Conservation (phyloP, 2,329 filamentous ascomycete genomes). For the Fusarium sp. region DNA sequence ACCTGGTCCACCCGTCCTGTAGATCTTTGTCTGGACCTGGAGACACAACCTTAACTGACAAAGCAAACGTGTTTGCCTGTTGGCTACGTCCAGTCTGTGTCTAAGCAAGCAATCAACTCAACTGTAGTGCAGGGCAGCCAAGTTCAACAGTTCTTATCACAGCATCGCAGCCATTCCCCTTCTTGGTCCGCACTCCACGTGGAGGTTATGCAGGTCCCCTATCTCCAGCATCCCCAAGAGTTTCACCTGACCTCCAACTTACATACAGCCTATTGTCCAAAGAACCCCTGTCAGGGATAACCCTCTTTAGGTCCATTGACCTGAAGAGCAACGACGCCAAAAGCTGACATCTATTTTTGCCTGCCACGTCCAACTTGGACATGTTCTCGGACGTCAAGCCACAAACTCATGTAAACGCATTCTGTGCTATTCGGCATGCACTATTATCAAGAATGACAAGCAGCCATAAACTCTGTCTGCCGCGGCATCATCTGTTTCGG, state of each 20-base stretch:
- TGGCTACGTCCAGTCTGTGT: neutral
- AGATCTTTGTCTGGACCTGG: conserved; percentile 5
- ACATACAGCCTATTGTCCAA: conserved; percentile 1
- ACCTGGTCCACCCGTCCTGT: conserved; percentile 37
- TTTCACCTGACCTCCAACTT: conserved; percentile 27
- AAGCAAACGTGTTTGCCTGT: neutral
- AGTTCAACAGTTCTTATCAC: conserved; percentile 17
- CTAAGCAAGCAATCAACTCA: neutral
- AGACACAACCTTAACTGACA: conserved; percentile 23
- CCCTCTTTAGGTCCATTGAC: neutral
- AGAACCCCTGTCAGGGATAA: conserved; percentile 22
- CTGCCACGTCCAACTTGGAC: neutral
- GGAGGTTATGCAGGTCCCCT: conserved; percentile 45
- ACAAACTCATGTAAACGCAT: conserved; percentile 5
- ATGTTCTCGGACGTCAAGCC: conserved; percentile 25
- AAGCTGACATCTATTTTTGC: conserved; percentile 4
- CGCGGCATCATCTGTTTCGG: conserved; percentile 16
- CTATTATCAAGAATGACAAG: neutral
- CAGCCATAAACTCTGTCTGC: neutral
- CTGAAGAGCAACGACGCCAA: neutral
- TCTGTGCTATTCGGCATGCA: conserved; percentile 7
- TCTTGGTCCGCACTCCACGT: conserved; percentile 36
- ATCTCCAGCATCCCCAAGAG: conserved; percentile 29
- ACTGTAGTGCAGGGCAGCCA: neutral
- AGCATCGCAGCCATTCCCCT: conserved; percentile 25